A percentile compares a stretch with the other conserved stretches of the same genome.
phyloP scores from a whole-genome alignment of 78 protist genomes.

The Dictyostelium discoideum region dicty_2.7 NC_007088.5:154001-154500 shows the following conservation, averaged over 20 bases:
- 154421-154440: conserved; percentile 60
- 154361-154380: conserved; percentile 85
- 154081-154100: conserved; percentile 82
- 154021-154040: too few relatives aligned
- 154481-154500: neutral
- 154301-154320: conserved; percentile 15
- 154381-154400: conserved; percentile 81
- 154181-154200: conserved; percentile 84
- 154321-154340: conserved; percentile 55
- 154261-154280: neutral
- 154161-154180: conserved; percentile 84
- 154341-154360: conserved; percentile 76
- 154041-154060: neutral
- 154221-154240: neutral
- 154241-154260: neutral
- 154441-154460: conserved; percentile 76
- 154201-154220: conserved; percentile 76
- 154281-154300: neutral
- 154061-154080: conserved; percentile 44
- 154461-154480: conserved; percentile 38
- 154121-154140: conserved; percentile 75
- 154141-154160: conserved; percentile 60
- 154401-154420: conserved; percentile 61
- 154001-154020: neutral
- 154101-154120: conserved; percentile 69